These are phyloP conservation scores for Tanacetum coccineum DNA, from an alignment of 129 eudicot species.

Conservation along the genomic window DNA sequence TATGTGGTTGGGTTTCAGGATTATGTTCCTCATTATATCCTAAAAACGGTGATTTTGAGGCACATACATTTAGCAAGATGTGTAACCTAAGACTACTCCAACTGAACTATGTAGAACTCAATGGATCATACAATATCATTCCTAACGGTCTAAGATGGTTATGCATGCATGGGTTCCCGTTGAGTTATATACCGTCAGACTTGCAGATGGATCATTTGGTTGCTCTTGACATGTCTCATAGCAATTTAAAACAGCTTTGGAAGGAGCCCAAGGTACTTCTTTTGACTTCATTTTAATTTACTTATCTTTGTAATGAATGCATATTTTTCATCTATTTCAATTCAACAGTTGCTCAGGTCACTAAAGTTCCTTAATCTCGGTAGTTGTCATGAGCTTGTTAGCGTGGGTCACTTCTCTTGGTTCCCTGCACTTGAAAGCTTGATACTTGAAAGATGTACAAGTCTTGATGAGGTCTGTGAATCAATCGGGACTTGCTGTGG, in stretches of 20 bases:
- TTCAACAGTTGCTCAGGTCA: constrained; percentile 19
- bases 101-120: constrained; percentile 27
- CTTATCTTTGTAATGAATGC: no score
- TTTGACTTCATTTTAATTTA: background rate
- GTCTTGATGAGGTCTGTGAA: constrained; percentile 19
- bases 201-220: constrained; percentile 21
- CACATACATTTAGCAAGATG: constrained; percentile 27
- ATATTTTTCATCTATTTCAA: background rate
- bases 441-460: constrained; percentile 11
- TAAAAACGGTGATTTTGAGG: background rate
- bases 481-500: constrained; percentile 13
- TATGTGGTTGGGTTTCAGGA: background rate
- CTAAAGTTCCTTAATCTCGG: constrained; percentile 26
- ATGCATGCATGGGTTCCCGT: constrained; percentile 34
- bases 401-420: constrained; percentile 8
- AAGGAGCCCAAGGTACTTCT: background rate
- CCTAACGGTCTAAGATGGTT: constrained; percentile 30
- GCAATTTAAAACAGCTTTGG: constrained; percentile 18
- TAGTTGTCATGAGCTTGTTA: constrained; percentile 6
- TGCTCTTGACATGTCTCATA: constrained; percentile 21
- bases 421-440: constrained; percentile 21
- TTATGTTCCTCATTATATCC: background rate
- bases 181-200: constrained; percentile 19
- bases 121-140: constrained; percentile 22
- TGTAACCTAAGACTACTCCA: constrained; percentile 20